A percentile compares a stretch with the other conserved stretches of the same genome.
These are phyloP conservation scores for Dactylella cylindrospora DNA, from an alignment of 2,329 filamentous ascomycete species.

Conservation along the genomic window DNA sequence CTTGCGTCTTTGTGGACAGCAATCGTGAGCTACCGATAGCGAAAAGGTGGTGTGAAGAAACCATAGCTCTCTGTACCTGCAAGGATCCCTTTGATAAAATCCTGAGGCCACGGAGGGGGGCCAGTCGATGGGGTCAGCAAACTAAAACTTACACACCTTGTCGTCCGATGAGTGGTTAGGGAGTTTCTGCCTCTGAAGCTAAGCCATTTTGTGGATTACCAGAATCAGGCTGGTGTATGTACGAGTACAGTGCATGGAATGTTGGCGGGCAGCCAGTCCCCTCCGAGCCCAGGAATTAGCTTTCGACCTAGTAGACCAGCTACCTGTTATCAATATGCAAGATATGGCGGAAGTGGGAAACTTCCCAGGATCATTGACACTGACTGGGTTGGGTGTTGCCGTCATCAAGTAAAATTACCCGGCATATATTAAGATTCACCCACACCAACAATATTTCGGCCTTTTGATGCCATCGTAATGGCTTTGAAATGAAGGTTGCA, in stretches of 20 bases:
- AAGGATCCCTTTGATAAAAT: constrained; percentile 7
- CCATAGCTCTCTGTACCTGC: constrained; percentile 2
- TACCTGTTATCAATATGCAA: constrained; percentile 43
- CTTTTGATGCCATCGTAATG: constrained; percentile 7
- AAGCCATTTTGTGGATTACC: too few species aligned
- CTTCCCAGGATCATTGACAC: constrained; percentile 24
- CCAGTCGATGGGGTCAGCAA: constrained; percentile 9
- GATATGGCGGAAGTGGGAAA: constrained; percentile 38
- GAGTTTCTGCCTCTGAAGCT: neutral
- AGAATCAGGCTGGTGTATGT: too few species aligned
- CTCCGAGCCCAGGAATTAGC: constrained; percentile 3
- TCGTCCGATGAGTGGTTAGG: constrained; percentile 13
- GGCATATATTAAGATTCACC: constrained; percentile 16
- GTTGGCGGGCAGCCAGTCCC: neutral
- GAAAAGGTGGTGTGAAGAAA: constrained; percentile 33
- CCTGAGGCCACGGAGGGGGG: neutral
- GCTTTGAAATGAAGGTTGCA: too few species aligned
- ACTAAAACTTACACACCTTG: neutral
- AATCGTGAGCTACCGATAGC: too few species aligned
- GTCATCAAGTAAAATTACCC: constrained; percentile 34
- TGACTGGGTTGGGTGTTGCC: constrained; percentile 26
- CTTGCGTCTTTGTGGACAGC: too few species aligned
- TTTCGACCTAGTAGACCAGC: constrained; percentile 12
- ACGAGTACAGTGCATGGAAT: constrained; percentile 9
- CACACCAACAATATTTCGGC: neutral